These are phyloP conservation scores for Penicillium diatomitis DNA, from an alignment of 495 filamentous ascomycete genomes.

Conservation along the genomic window DNA sequence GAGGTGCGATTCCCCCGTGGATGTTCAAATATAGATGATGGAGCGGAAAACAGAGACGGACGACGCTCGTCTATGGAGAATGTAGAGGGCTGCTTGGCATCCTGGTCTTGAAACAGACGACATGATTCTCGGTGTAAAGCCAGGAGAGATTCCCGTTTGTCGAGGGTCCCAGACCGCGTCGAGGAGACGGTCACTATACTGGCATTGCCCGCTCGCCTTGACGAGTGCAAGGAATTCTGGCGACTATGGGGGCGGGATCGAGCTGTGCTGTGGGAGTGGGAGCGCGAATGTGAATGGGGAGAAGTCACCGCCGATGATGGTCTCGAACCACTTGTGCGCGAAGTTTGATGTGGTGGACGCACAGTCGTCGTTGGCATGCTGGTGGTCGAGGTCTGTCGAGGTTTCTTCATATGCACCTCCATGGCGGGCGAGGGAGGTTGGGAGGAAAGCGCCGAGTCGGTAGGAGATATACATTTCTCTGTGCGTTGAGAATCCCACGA, in stretches of 20 bases:
- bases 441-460: not conserved
- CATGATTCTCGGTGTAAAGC: conserved; percentile 40
- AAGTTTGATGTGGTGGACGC: conserved; percentile 1
- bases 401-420: conserved; percentile 12
- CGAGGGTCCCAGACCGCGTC: conserved; percentile 11
- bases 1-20: conserved; percentile 9
- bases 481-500: not conserved
- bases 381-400: conserved; percentile 5
- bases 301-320: conserved; percentile 18
- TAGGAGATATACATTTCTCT: not conserved
- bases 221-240: conserved; percentile 24
- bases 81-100: not conserved
- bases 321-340: conserved; percentile 16
- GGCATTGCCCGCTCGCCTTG: conserved; percentile 17
- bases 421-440: conserved; percentile 9
- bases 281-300: conserved; percentile 19
- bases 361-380: conserved; percentile 7
- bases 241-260: conserved; percentile 23
- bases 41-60: not conserved
- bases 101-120: conserved; percentile 32
- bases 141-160: conserved; percentile 28
- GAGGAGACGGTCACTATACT: conserved; percentile 22
- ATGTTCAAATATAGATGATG: conserved; percentile 3
- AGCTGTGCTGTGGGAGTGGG: conserved; percentile 23
- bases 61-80: conserved; percentile 4